phyloP scores from a whole-genome alignment of 768 basidiomycete genomes.

The Collybiopsis confluens region DNA sequence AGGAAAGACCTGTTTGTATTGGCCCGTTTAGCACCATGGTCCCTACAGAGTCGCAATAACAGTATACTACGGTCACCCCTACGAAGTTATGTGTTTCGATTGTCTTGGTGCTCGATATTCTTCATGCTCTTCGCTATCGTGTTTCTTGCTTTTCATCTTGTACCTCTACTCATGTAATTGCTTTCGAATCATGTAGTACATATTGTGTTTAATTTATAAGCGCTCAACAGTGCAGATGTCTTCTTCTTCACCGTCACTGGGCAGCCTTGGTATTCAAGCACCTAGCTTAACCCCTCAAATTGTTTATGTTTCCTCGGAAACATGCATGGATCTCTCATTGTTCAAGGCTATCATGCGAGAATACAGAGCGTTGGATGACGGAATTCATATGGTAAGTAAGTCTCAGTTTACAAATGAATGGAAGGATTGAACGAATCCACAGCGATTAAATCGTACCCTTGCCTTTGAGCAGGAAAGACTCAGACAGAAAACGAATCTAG shows the following conservation, averaged over 20 bases:
- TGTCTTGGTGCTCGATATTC: no score
- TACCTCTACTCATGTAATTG: no score
- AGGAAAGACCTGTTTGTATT: no score
- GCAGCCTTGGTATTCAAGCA: conserved; percentile 66
- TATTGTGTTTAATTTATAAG: no score
- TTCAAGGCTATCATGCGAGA: conserved; percentile 87
- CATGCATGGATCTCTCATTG: conserved; percentile 68
- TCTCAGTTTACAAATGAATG: no score
- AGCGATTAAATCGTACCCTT: conserved; percentile 72
- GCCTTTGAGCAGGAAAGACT: conserved; percentile 74
- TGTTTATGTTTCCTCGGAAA: conserved; percentile 69
- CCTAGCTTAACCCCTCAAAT: conserved; percentile 52
- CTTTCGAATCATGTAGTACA: no score
- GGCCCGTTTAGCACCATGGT: no score
- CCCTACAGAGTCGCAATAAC: no score
- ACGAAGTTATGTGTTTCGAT: no score
- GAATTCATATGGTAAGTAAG: conserved; percentile 48
- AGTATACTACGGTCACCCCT: no score
- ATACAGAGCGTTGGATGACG: conserved; percentile 77
- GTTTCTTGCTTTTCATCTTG: no score
- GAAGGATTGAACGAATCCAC: not conserved
- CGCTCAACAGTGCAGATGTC: not conserved
- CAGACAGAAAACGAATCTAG: conserved; percentile 30
- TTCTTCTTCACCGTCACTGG: conserved; percentile 38
- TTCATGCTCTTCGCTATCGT: no score